Percentiles rank a stretch among this genome's conserved stretches.
These are phyloP conservation scores for Croton laevigatus DNA, from an alignment of 441 rosid species.

Conservation along the genomic window DNA sequence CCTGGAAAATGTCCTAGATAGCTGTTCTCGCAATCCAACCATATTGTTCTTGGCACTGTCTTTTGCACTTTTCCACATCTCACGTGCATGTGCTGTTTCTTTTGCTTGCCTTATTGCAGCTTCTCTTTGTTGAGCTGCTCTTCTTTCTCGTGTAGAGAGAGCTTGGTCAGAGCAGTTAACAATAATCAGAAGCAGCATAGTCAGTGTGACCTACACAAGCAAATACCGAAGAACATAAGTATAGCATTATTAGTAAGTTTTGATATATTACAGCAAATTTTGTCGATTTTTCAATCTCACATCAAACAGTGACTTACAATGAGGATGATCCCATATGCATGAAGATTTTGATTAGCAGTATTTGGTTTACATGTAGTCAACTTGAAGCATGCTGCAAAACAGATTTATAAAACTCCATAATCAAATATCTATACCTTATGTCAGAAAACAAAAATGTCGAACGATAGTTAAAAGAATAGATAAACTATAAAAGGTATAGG, in stretches of 20 bases:
- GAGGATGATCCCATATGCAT: constrained; percentile 82
- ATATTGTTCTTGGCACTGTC: constrained; percentile 63
- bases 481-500: background rate
- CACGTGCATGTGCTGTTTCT: constrained; percentile 75
- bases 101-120: constrained; percentile 73
- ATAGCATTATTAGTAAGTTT: background rate
- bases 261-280: background rate
- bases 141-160: constrained; percentile 66
- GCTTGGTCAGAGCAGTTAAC: constrained; percentile 96
- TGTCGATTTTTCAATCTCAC: background rate
- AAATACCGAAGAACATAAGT: constrained; percentile 1
- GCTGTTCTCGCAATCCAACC: constrained; percentile 48
- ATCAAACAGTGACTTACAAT: constrained; percentile 53
- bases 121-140: constrained; percentile 76
- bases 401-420: constrained; percentile 19
- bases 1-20: constrained; percentile 70
- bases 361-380: constrained; percentile 64
- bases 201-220: constrained; percentile 58
- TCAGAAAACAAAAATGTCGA: too few relatives aligned
- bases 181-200: constrained; percentile 65
- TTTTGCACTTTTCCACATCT: constrained; percentile 77
- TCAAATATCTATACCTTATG: background rate
- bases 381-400: constrained; percentile 74
- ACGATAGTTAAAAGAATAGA: background rate
- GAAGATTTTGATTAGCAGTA: constrained; percentile 73